phyloP scores from a whole-genome alignment of 2,329 filamentous ascomycete species.

The Aureobasidium zeae region DNA sequence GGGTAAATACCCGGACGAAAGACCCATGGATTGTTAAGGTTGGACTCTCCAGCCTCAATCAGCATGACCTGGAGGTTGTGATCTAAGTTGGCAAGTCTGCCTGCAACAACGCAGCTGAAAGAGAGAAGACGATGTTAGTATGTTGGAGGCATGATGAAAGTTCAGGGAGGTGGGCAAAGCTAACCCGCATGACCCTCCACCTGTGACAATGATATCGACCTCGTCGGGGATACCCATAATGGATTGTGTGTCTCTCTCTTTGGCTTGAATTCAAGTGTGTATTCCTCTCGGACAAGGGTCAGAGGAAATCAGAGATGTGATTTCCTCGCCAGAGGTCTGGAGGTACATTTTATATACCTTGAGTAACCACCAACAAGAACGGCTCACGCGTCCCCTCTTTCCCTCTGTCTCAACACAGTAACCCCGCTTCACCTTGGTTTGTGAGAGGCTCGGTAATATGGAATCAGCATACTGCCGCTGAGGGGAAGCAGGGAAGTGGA shows the following conservation, averaged over 20 bases:
- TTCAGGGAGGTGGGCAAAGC: too few relatives aligned
- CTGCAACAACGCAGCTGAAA: conserved; percentile 37
- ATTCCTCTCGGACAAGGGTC: neutral
- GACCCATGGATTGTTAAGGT: conserved; percentile 69
- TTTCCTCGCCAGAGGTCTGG: neutral
- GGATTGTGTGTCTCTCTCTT: too few relatives aligned
- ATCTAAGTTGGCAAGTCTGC: conserved; percentile 62
- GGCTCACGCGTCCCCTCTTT: neutral
- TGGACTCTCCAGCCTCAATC: conserved; percentile 63
- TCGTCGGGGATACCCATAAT: conserved; percentile 60
- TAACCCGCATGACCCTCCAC: conserved; percentile 60
- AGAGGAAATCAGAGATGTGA: neutral
- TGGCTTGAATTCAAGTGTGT: neutral
- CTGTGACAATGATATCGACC: conserved; percentile 72
- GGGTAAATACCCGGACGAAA: conserved; percentile 68
- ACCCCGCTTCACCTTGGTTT: conserved; percentile 1
- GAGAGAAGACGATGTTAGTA: conserved; percentile 9
- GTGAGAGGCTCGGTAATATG: conserved; percentile 4
- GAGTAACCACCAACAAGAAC: neutral
- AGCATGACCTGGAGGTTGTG: conserved; percentile 62
- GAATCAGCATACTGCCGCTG: neutral
- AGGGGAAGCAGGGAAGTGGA: conserved; percentile 6
- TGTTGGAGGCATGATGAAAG: too few relatives aligned
- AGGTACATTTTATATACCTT: neutral
- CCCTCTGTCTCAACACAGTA: too few relatives aligned